Evolutionary conservation across 257 asterid genomes (phyloP).

Genomic region (Schizonepeta tenuifolia): DNA sequence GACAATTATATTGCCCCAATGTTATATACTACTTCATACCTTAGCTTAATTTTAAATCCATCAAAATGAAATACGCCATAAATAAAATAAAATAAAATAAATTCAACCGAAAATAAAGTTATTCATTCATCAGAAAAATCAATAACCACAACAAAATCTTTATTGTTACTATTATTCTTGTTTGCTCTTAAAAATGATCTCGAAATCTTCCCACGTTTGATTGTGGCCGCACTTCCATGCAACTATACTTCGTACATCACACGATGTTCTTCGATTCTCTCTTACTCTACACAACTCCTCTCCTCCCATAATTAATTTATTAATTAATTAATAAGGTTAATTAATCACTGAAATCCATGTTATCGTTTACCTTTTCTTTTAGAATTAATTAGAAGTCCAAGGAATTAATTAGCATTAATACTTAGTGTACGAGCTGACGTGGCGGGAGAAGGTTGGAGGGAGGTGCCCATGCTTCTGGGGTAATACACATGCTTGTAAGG

Average conservation of each 20-base stretch:
- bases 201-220: slow-evolving; percentile 50
- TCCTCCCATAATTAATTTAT: slow-evolving; percentile 23
- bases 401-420: slow-evolving; percentile 18
- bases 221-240: slow-evolving; percentile 64
- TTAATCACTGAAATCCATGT: slow-evolving; percentile 56
- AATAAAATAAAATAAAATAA: too few species aligned
- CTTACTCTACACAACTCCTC: slow-evolving; percentile 21
- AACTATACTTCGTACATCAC: slow-evolving; percentile 55
- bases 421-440: slow-evolving; percentile 23
- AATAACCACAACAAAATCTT: slow-evolving; percentile 1
- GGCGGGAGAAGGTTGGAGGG: slow-evolving; percentile 25
- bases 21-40: slow-evolving; percentile 16
- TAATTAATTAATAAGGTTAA: slow-evolving; percentile 34
- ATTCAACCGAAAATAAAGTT: neutral
- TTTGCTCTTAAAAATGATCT: slow-evolving; percentile 27
- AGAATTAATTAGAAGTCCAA: slow-evolving; percentile 18
- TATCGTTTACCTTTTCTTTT: slow-evolving; percentile 25
- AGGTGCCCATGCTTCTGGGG: slow-evolving; percentile 30
- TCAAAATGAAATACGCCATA: too few species aligned
- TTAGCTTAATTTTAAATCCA: slow-evolving; percentile 25
- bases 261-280: slow-evolving; percentile 51
- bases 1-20: slow-evolving; percentile 48
- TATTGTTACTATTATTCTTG: neutral
- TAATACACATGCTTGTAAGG: slow-evolving; percentile 35
- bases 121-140: neutral